Evolutionary conservation across 2,329 filamentous ascomycete genomes (phyloP).

Genomic region (Fusarium oxysporum): DNA sequence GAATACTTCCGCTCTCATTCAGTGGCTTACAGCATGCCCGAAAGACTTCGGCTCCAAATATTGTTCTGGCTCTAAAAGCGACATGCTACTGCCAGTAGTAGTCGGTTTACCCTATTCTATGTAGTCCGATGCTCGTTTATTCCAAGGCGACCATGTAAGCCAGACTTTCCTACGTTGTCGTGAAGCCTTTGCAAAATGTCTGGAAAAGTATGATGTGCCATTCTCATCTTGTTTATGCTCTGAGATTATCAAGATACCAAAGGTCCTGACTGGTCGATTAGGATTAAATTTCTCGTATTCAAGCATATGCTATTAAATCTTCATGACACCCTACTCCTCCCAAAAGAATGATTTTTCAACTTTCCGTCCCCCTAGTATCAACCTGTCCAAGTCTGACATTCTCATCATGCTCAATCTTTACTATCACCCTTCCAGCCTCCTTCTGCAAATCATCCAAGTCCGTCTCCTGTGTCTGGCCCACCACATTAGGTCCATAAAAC

Average conservation of each 20-base stretch:
- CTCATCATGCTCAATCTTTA: not conserved
- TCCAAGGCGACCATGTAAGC: too few species aligned
- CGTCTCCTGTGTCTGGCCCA: not conserved
- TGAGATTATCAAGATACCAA: rapidly evolving
- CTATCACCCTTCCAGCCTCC: not conserved
- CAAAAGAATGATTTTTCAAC: not conserved
- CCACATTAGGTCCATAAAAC: slow-evolving; percentile 5
- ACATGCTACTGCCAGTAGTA: not conserved
- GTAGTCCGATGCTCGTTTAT: not conserved
- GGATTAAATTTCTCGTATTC: rapidly evolving
- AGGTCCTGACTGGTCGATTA: rapidly evolving
- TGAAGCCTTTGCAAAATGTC: not conserved
- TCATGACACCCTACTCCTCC: rapidly evolving
- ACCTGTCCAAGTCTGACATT: not conserved
- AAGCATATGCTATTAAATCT: rapidly evolving
- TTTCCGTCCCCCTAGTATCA: not conserved
- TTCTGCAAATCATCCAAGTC: not conserved
- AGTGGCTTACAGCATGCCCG: too few species aligned
- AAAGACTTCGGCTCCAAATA: too few species aligned
- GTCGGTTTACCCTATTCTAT: rapidly evolving
- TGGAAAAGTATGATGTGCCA: not conserved
- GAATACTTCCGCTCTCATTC: not conserved
- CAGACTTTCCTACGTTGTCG: not conserved
- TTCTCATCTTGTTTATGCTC: not conserved
- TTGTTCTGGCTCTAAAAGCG: too few species aligned